phyloP scores from a whole-genome alignment of 192 early-diverging fungal species.

The Backusella circina region DNA sequence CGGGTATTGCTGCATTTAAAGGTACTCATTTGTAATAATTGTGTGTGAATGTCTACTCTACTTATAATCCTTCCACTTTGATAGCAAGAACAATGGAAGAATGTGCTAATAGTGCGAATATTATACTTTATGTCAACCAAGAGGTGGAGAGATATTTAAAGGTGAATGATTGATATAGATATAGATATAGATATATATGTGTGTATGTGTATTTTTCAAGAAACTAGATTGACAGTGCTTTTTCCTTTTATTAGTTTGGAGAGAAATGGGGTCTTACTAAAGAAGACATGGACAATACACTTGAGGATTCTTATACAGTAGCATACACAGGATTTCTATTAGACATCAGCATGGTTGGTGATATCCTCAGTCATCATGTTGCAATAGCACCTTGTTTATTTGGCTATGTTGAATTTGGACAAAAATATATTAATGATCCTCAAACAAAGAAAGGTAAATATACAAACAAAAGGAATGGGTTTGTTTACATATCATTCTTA shows the following conservation, averaged over 20 bases:
- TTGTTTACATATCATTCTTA: background rate
- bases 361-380: constrained; percentile 67
- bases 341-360: constrained; percentile 68
- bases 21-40: constrained; percentile 26
- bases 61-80: background rate
- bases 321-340: constrained; percentile 84
- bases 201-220: too few species aligned
- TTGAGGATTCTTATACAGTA: constrained; percentile 68
- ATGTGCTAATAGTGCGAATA: background rate
- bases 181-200: constrained; percentile 8
- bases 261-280: constrained; percentile 67
- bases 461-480: background rate
- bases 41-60: background rate
- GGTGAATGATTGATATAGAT: background rate
- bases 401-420: constrained; percentile 79
- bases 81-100: background rate
- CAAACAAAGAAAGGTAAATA: constrained; percentile 49
- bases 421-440: constrained; percentile 57
- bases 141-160: background rate
- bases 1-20: constrained; percentile 76
- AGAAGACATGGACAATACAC: constrained; percentile 61
- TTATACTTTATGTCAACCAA: background rate
- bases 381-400: constrained; percentile 82
- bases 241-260: constrained; percentile 66
- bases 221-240: constrained; percentile 50